Conservation (phyloP, 441 rosid species). For the Macaranga tanarius region DNA sequence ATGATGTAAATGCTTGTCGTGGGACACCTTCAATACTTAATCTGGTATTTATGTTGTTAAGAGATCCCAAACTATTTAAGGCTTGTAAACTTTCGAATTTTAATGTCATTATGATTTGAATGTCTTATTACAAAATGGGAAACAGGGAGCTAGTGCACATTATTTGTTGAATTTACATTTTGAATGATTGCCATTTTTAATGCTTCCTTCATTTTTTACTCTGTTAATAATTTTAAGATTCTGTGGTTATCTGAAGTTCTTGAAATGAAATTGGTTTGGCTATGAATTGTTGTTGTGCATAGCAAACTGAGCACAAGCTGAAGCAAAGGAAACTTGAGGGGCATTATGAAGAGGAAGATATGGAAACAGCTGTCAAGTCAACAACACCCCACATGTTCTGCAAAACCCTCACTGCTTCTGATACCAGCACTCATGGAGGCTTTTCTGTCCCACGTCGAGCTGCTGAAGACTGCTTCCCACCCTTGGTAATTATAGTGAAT, state of each 20-base stretch:
- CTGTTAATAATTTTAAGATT: neutral
- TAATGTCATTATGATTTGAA: conserved; percentile 3
- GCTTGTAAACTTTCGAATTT: neutral
- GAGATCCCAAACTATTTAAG: conserved; percentile 7
- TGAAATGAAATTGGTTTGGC: conserved; percentile 16
- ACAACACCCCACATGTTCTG: conserved; percentile 94
- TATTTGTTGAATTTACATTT: neutral
- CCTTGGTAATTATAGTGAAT: conserved; percentile 55
- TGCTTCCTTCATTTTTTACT: neutral
- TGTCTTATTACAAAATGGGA: neutral
- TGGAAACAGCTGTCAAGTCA: conserved; percentile 54
- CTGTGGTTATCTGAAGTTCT: conserved; percentile 6
- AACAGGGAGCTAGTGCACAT: neutral
- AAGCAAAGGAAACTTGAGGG: conserved; percentile 46
- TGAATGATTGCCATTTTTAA: neutral
- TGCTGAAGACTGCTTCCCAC: conserved; percentile 98
- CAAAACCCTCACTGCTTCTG: conserved; percentile 97
- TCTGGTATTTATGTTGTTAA: neutral
- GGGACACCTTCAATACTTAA: neutral
- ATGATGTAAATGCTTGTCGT: neutral
- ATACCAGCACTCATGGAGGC: conserved; percentile 98
- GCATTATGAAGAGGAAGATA: conserved; percentile 67
- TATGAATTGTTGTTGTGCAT: conserved; percentile 12
- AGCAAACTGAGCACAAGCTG: conserved; percentile 57
- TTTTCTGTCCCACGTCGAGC: conserved; percentile 98